phyloP scores from a whole-genome alignment of 306 rosid species.

The Glycine soja region DNA sequence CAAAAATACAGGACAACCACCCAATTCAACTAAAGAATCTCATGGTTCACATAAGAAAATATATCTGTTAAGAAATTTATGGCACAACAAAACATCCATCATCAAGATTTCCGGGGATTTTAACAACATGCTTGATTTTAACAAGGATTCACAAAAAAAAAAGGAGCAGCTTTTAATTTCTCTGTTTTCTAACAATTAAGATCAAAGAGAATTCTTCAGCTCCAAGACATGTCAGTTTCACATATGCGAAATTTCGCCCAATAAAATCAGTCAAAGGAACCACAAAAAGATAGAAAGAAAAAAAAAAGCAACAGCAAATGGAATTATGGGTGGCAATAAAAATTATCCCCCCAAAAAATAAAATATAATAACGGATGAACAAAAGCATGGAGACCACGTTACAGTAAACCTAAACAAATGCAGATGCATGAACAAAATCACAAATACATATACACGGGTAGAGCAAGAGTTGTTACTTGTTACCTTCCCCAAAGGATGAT shows the following conservation, averaged over 20 bases:
- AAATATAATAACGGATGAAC: not conserved
- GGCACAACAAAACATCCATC: conserved; percentile 4
- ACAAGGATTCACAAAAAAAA: not conserved
- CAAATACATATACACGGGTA: not conserved
- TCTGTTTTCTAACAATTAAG: conserved; percentile 33
- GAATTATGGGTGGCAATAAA: conserved; percentile 4
- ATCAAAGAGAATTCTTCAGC: conserved; percentile 21
- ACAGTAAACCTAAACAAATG: conserved; percentile 38
- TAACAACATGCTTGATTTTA: not conserved
- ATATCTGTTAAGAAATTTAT: conserved; percentile 6
- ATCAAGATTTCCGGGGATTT: not conserved
- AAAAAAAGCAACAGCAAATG: not conserved
- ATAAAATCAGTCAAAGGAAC: conserved; percentile 24
- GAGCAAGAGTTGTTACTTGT: conserved; percentile 38
- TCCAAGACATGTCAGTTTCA: conserved; percentile 34
- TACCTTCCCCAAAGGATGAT: conserved; percentile 48
- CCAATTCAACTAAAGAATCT: conserved; percentile 37
- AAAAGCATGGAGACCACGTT: conserved; percentile 23
- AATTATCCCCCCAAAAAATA: not conserved
- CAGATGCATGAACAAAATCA: conserved; percentile 37
- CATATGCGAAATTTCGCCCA: not conserved
- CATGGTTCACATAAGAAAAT: conserved; percentile 15
- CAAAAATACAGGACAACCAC: conserved; percentile 37
- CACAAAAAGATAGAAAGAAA: too few species aligned
- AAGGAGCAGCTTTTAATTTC: conserved; percentile 26